Evolutionary conservation across 345 rosid species (phyloP), one percentile per base, ranked within the genome.

Genomic region (Xanthoceras sorbifolium): DNA sequence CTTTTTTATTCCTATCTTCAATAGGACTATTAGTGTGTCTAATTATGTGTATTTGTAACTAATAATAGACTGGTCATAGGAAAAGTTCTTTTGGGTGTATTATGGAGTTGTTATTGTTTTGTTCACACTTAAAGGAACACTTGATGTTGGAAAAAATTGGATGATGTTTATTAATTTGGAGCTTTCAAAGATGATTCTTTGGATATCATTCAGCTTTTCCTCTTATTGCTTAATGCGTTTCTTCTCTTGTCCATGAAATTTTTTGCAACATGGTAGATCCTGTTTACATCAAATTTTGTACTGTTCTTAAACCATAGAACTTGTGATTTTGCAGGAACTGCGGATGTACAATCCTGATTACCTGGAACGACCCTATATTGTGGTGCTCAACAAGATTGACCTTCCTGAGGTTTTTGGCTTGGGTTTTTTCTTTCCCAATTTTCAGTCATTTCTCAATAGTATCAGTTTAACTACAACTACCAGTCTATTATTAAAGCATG

Each of bases 321-420:
- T 72, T 78, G 28, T 65, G 23, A 63, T 74, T 73, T 75, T 88
- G 78, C 85, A 92, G 97, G 97, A 92, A 82, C 63, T 92, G 76
- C 79, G 89, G 57, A 88, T 90, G 92, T 92, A 90, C 84, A 90
- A 90, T 71, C 94, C 92, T 6, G 82, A 88, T 73, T 89, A 90
- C 85, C 87, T 90, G 1, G 87, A 86, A 78, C 83, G 92, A 22
- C 91, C 94, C 20, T 80, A 80, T 61, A 50, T 90, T 60, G 94
- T 90, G 75, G 92, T 90, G 61, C 82, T 92, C 73, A 92, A 90
- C 81, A 90, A 92, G 88, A 87, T 90, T 69, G 97, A 90, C 85
- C 90, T 89, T 78, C 92, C 86, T 8, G 76, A 81, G 86, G 94
- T 90, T 74, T 34, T 83, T 64, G 22, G 29, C 69, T 67, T 34